Evolutionary conservation across 192 early-diverging fungal species (phyloP).

Genomic region (Coemansia sp.): DNA sequence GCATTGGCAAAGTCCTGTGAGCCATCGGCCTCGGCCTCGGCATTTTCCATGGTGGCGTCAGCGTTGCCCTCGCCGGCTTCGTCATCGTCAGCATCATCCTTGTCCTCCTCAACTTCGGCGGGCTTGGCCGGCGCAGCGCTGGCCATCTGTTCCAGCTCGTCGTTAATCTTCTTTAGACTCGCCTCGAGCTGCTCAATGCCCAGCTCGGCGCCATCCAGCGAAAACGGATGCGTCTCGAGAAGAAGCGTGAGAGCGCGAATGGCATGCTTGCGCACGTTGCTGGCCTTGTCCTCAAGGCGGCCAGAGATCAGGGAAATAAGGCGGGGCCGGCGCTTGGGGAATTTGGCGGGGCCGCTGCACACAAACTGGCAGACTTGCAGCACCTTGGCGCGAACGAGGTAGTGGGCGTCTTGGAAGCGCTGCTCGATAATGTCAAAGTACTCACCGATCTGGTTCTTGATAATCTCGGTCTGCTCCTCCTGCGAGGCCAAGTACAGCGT

Average conservation of each 20-base stretch:
- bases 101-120: conserved; percentile 24
- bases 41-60: conserved; percentile 2
- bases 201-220: conserved; percentile 80
- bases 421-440: conserved; percentile 93
- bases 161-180: conserved; percentile 61
- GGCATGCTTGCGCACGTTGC: conserved; percentile 84
- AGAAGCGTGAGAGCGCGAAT: conserved; percentile 80
- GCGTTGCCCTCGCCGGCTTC: conserved; percentile 23
- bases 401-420: conserved; percentile 85
- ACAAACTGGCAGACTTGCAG: conserved; percentile 81
- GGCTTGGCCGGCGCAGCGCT: conserved; percentile 23
- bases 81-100: conserved; percentile 35
- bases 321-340: conserved; percentile 70
- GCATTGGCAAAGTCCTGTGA: conserved; percentile 34
- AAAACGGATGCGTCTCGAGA: conserved; percentile 87
- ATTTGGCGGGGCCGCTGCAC: conserved; percentile 72
- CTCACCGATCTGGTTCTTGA: conserved; percentile 69
- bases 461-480: conserved; percentile 68
- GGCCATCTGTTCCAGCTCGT: conserved; percentile 65
- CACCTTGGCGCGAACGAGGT: conserved; percentile 83
- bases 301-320: conserved; percentile 70
- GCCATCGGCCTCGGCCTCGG: conserved; percentile 30
- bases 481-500: conserved; percentile 71
- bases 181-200: conserved; percentile 68
- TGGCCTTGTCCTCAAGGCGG: conserved; percentile 87